Evolutionary conservation across 2,329 filamentous ascomycete genomes (phyloP).

Genomic region (Alternaria arborescens): DNA sequence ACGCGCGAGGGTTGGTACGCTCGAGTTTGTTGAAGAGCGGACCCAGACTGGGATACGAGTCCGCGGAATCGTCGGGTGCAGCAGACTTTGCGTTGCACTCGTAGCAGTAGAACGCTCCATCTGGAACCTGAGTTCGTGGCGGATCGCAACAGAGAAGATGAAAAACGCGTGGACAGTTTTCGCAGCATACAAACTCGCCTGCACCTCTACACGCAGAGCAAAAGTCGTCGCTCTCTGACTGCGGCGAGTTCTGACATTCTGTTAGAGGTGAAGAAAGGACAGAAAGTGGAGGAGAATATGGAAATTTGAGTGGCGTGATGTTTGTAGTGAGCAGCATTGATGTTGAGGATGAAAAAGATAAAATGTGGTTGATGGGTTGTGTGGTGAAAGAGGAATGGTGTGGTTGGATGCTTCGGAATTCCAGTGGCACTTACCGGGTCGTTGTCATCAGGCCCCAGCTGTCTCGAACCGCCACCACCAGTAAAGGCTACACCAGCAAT

Average conservation of each 20-base stretch:
- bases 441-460: constrained; percentile 66
- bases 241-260: constrained; percentile 49
- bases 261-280: constrained; percentile 52
- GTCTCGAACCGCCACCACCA: constrained; percentile 68
- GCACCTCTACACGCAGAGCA: constrained; percentile 86
- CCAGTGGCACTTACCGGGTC: constrained; percentile 61
- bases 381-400: constrained; percentile 51
- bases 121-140: constrained; percentile 57
- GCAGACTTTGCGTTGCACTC: constrained; percentile 40
- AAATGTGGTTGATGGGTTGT: constrained; percentile 43
- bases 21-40: constrained; percentile 71
- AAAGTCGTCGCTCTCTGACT: constrained; percentile 80
- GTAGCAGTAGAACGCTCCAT: constrained; percentile 77
- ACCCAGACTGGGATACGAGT: constrained; percentile 58
- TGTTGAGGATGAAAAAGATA: constrained; percentile 38
- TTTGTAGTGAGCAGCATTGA: constrained; percentile 45
- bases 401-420: constrained; percentile 55
- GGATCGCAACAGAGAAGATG: constrained; percentile 91
- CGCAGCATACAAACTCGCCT: constrained; percentile 90
- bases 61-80: constrained; percentile 36
- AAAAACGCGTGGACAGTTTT: constrained; percentile 88
- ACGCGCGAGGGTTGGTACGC: constrained; percentile 74
- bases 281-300: constrained; percentile 48
- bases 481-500: constrained; percentile 70
- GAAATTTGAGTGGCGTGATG: constrained; percentile 41